Evolutionary conservation across 2,329 filamentous ascomycete genomes (phyloP).

Genomic region (Hymenoscyphus linearis): DNA sequence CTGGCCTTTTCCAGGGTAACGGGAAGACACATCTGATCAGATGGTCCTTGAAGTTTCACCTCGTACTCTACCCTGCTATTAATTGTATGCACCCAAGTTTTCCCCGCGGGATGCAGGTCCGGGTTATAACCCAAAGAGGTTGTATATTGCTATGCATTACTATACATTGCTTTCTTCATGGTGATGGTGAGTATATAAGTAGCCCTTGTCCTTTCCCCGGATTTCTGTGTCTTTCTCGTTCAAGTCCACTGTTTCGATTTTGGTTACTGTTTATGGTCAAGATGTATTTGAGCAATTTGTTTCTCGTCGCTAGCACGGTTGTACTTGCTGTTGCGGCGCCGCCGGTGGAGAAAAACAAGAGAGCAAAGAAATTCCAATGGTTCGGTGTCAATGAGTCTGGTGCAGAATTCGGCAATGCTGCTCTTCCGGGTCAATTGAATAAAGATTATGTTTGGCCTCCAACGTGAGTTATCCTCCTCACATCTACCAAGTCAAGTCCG

Average conservation of each 20-base stretch:
- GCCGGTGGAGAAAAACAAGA: slow-evolving; percentile 21
- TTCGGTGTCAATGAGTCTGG: slow-evolving; percentile 42
- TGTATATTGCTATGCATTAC: not conserved
- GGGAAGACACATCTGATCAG: not conserved
- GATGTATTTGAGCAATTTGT: slow-evolving; percentile 18
- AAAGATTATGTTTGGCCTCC: slow-evolving; percentile 59
- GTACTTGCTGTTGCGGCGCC: slow-evolving; percentile 24
- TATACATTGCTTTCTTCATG: not conserved
- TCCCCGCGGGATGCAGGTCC: not conserved
- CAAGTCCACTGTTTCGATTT: too few species aligned
- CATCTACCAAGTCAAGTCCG: not conserved
- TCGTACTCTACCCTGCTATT: not conserved
- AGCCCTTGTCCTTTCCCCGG: not conserved
- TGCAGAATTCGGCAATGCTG: slow-evolving; percentile 55
- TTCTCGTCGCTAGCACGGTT: slow-evolving; percentile 18
- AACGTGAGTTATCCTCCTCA: slow-evolving; percentile 23
- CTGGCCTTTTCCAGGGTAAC: not conserved
- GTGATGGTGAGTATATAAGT: not conserved
- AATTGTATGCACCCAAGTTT: not conserved
- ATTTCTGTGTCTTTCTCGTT: not conserved
- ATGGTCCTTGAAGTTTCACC: slow-evolving; percentile 2
- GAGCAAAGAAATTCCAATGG: slow-evolving; percentile 12
- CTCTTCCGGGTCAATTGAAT: slow-evolving; percentile 43
- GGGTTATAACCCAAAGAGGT: not conserved
- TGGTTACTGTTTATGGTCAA: not conserved